Evolutionary conservation across 768 basidiomycete genomes (phyloP).

Genomic region (Cubamyces lactineus): DNA sequence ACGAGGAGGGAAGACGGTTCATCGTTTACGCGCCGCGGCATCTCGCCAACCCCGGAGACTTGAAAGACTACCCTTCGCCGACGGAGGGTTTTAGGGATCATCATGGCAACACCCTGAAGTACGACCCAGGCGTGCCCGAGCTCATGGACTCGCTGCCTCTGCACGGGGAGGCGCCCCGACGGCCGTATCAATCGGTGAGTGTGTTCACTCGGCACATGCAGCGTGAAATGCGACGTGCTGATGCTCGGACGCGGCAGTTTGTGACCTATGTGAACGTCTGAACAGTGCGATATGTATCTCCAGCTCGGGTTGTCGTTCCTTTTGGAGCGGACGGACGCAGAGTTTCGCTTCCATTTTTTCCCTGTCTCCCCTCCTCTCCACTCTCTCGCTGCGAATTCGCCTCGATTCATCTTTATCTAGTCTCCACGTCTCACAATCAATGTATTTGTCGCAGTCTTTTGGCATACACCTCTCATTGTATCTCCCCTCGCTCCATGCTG

Average conservation of each 20-base stretch:
- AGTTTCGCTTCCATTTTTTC: not conserved
- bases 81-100: slow-evolving; percentile 61
- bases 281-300: slow-evolving; percentile 20
- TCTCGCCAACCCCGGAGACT: slow-evolving; percentile 60
- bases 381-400: not conserved
- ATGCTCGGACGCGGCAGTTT: slow-evolving; percentile 12
- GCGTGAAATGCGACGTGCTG: not conserved
- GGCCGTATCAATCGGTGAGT: slow-evolving; percentile 61
- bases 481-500: slow-evolving; percentile 6
- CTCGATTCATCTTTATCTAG: not conserved
- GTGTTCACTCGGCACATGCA: not conserved
- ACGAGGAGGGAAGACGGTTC: slow-evolving; percentile 37
- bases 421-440: slow-evolving; percentile 8
- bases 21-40: slow-evolving; percentile 68
- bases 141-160: slow-evolving; percentile 64
- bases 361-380: not conserved
- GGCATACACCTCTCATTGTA: slow-evolving; percentile 5
- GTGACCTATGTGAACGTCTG: slow-evolving; percentile 22
- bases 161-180: slow-evolving; percentile 53
- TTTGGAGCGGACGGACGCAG: slow-evolving; percentile 23
- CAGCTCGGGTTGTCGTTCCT: slow-evolving; percentile 16
- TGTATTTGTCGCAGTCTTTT: slow-evolving; percentile 9
- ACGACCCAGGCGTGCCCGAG: slow-evolving; percentile 52
- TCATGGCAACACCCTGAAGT: slow-evolving; percentile 45
- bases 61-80: slow-evolving; percentile 60